These are phyloP conservation scores for Tricholoma matsutake DNA, from an alignment of 768 basidiomycete species.

Conservation along the genomic window DNA sequence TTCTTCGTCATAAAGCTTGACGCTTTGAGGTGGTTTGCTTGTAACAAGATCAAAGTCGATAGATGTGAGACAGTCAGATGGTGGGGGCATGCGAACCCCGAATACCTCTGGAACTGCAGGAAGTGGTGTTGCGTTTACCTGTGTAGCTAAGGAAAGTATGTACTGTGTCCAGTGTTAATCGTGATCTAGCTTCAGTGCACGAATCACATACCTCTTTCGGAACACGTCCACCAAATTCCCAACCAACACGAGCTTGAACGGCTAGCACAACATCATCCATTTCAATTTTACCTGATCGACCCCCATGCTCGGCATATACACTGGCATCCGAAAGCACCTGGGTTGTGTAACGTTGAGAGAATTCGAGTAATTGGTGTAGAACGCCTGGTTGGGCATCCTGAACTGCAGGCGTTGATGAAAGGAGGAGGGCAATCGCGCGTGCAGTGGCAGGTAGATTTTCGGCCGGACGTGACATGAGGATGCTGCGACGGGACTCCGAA, in stretches of 20 bases:
- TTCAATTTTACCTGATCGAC: constrained; percentile 73
- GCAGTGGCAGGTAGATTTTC: constrained; percentile 84
- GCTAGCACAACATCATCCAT: constrained; percentile 80
- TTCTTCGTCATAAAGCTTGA: constrained; percentile 76
- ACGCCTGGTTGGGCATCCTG: constrained; percentile 87
- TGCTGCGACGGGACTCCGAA: constrained; percentile 5
- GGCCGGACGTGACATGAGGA: constrained; percentile 43
- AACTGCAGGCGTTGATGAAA: constrained; percentile 80
- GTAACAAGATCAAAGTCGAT: constrained; percentile 87
- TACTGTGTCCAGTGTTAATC: constrained; percentile 43
- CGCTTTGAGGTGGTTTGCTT: constrained; percentile 77
- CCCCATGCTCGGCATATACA: constrained; percentile 86
- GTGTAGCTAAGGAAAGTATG: constrained; percentile 73
- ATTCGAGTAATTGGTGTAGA: constrained; percentile 83
- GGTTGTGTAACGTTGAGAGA: constrained; percentile 78
- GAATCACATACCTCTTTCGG: constrained; percentile 72
- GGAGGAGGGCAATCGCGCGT: constrained; percentile 75
- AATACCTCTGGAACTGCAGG: constrained; percentile 87
- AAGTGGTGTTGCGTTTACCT: constrained; percentile 77
- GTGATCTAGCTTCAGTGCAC: neutral
- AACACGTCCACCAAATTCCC: constrained; percentile 88
- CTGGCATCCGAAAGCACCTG: constrained; percentile 83
- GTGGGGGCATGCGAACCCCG: constrained; percentile 75
- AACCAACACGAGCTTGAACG: constrained; percentile 85
- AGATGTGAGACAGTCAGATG: constrained; percentile 68